Base-by-base conservation (phyloP, 2,329 filamentous ascomycete species). In the Juglanconis juglandina region DNA sequence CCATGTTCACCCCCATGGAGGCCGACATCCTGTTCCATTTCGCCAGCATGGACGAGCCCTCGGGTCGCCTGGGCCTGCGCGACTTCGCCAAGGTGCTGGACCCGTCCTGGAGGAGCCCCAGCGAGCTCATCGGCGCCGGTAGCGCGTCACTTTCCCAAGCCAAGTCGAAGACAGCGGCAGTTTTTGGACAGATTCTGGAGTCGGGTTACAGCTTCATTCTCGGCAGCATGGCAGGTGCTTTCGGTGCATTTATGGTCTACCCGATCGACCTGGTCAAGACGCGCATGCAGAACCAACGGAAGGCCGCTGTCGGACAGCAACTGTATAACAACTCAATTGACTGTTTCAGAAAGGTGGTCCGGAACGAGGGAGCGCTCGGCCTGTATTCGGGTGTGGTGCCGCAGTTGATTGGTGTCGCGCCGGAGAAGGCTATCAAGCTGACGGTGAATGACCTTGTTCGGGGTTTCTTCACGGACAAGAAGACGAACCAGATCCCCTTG, bases 161-260 rank as follows among this genome's bases (percentile, higher is more conserved):
- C 1, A 84, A 84, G 62, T 79, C 84, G 4, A 79, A 75, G 37
- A 79, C 83, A 10, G 78, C 81, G 68, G 78, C 81, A 62, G 67
- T 92, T 63, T 67, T 96, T 14, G 77, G 87, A 64, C 79, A 84
- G 58, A 72, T 92, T 37, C 75, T 91, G 13, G 90, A 93, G 71
- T 96, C 93, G 1, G 85, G 81, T 2, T 96, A 97, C 75, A 93
- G 96, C 80, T 99, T 99, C 72, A 87, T 80, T 3, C 85, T 99
- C 6, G 95, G 95, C 62, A 92, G 90, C 72, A 67, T 96, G 67
- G 95, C 95, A 7, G 95, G 95, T 76, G 95, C 95, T 9, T 99
- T 99, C 72, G 95, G 95, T 73, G 95, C 95, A 11, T 98, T 99
- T 74, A 97, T 99, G 92, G 95, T 99, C 57, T 99, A 99, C 74